These are phyloP conservation scores for Tylopilus vinaceipallidus DNA, from an alignment of 768 basidiomycete species.

Conservation along the genomic window DNA sequence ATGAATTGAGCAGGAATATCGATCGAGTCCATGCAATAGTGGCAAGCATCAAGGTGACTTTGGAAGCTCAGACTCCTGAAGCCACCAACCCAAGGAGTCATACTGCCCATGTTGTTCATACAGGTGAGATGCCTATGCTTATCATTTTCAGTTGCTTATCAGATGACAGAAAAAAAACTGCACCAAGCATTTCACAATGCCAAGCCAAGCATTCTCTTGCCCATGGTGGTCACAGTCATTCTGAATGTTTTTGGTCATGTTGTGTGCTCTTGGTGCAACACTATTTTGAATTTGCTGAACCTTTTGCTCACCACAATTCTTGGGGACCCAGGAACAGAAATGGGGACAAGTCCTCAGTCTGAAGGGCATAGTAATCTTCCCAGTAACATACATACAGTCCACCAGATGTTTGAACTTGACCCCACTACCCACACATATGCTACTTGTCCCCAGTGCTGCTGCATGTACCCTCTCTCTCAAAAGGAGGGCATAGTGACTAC, in stretches of 20 bases:
- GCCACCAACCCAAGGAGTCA: background rate
- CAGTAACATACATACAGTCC: slow-evolving; percentile 17
- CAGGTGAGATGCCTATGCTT: background rate
- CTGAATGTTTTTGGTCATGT: background rate
- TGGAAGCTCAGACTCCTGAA: background rate
- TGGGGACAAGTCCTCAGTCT: background rate
- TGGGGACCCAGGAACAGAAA: too few relatives aligned
- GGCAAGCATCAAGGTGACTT: background rate
- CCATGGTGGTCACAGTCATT: background rate
- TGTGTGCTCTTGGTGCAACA: background rate
- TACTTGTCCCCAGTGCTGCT: slow-evolving; percentile 30
- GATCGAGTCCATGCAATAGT: background rate
- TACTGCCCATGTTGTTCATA: background rate
- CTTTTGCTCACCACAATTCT: background rate
- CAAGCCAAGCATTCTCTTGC: background rate
- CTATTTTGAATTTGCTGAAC: background rate
- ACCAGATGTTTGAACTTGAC: slow-evolving; percentile 17
- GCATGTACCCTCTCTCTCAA: slow-evolving; percentile 9
- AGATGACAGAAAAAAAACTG: background rate
- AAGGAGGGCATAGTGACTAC: background rate
- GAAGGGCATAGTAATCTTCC: background rate
- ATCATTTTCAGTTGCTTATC: background rate
- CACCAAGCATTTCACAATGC: background rate
- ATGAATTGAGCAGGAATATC: background rate
- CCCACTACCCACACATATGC: slow-evolving; percentile 18